Evolutionary conservation across 192 early-diverging fungal species (phyloP), one percentile per base, ranked within the genome.

Genomic region (Fimicolochytrium jonesii): DNA sequence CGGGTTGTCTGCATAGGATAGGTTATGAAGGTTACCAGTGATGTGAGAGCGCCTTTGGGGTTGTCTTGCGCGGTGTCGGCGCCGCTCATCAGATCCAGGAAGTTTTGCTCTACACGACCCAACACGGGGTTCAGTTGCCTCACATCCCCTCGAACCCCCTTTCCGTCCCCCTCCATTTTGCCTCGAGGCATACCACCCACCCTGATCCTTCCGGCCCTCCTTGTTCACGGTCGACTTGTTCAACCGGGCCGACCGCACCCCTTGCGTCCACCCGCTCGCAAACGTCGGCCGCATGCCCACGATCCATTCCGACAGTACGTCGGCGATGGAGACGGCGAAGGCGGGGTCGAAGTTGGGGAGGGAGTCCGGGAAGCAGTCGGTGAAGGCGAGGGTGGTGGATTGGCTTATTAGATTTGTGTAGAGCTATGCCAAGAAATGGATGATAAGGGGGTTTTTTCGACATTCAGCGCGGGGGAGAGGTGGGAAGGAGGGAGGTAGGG

Each of bases 341-440:
- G 1, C 59, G 5, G n/a, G 2, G 36, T 69, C 57, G 41, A 69
- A 64, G 7, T 45, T 23, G 10, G 45, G 18, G 0, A 25, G 34
- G 41, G 67, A 69, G 18, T 52, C 34, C 22, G 67, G 55, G 42
- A 69, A 69, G 47, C 67, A 64, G 17, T 69, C 67, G 4, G 43
- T 28, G 35, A 63, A 69, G 33, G 26, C 23, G 6, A n/a, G n/a
- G n/a, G n/a, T n/a, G n/a, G n/a, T n/a, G n/a, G 65, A 46, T 20
- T 39, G 20, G 29, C 32, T 32, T 2, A 67, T 6, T 41, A 67
- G 23, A 31, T 39, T 46, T 1, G 65, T 62, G 37, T 51, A 67
- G 2, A 56, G 15, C 64, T 66, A 31, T 17, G 6, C n/a, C n/a
- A n/a, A n/a, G n/a, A n/a, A n/a, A n/a, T n/a, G n/a, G n/a, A n/a